Evolutionary conservation across 2,329 filamentous ascomycete species (phyloP).

Genomic region (Colletotrichum karsti): DNA sequence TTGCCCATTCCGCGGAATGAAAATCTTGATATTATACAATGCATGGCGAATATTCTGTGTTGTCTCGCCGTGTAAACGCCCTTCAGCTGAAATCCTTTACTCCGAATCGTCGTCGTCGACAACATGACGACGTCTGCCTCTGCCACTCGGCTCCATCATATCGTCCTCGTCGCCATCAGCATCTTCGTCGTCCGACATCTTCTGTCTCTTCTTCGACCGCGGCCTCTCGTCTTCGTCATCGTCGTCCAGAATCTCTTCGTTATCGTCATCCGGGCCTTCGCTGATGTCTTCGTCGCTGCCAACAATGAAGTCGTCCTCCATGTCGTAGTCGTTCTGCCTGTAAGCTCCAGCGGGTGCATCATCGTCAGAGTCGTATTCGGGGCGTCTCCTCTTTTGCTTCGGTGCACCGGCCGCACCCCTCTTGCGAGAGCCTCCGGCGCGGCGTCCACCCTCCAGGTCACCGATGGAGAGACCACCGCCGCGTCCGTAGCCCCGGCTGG

Average conservation of each 20-base stretch:
- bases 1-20: not conserved
- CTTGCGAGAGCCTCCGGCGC: slow-evolving; percentile 60
- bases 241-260: slow-evolving; percentile 66
- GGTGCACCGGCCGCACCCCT: slow-evolving; percentile 58
- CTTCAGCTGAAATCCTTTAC: slow-evolving; percentile 8
- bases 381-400: slow-evolving; percentile 61
- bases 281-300: slow-evolving; percentile 75
- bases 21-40: slow-evolving; percentile 18
- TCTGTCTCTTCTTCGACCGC: slow-evolving; percentile 56
- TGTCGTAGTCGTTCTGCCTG: slow-evolving; percentile 78
- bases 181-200: slow-evolving; percentile 58
- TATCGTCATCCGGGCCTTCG: slow-evolving; percentile 67
- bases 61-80: not conserved
- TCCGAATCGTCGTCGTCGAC: slow-evolving; percentile 70
- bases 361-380: slow-evolving; percentile 82
- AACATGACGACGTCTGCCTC: slow-evolving; percentile 62
- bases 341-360: slow-evolving; percentile 69
- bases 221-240: slow-evolving; percentile 56
- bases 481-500: slow-evolving; percentile 57
- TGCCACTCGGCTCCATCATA: slow-evolving; percentile 47
- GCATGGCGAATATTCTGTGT: not conserved
- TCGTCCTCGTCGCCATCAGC: slow-evolving; percentile 60
- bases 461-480: slow-evolving; percentile 71
- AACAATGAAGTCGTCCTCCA: slow-evolving; percentile 82
- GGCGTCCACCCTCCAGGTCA: slow-evolving; percentile 72